Conservation (phyloP, 129 eudicot genomes). For the Helichrysum umbraculigerum region DNA sequence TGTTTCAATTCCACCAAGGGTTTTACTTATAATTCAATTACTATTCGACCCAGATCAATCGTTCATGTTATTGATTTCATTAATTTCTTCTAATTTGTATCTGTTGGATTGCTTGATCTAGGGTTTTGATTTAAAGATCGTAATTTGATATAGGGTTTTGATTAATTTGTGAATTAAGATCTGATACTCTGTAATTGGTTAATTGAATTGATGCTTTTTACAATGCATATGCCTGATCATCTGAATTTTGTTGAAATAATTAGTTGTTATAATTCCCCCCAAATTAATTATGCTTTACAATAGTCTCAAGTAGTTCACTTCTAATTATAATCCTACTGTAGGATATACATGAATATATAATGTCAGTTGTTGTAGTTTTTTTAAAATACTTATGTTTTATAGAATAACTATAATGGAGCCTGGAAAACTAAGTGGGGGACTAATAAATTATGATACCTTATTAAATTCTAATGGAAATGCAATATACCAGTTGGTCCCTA, state of each 20-base stretch:
- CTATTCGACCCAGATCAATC: not conserved
- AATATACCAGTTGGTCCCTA: not conserved
- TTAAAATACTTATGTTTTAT: too few species aligned
- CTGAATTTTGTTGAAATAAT: not conserved
- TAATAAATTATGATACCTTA: not conserved
- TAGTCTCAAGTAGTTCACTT: not conserved
- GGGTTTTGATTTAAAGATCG: not conserved
- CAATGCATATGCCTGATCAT: constrained; percentile 2
- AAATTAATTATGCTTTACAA: not conserved
- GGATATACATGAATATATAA: not conserved
- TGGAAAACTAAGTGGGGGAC: not conserved
- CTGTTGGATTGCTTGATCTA: constrained; percentile 6
- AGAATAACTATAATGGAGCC: not conserved
- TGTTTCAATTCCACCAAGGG: not conserved
- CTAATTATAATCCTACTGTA: not conserved
- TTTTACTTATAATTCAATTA: not conserved
- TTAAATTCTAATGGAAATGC: not conserved
- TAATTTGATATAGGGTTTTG: not conserved
- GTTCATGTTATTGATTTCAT: not conserved
- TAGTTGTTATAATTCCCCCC: not conserved
- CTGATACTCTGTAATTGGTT: not conserved
- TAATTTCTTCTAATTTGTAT: not conserved
- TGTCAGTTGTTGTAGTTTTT: too few species aligned
- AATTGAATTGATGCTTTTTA: not conserved
- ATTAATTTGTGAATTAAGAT: not conserved